Evolutionary conservation across 352 stramenopile genomes (phyloP), one percentile per base, ranked within the genome.

Genomic region (Phytopythium vexans): DNA sequence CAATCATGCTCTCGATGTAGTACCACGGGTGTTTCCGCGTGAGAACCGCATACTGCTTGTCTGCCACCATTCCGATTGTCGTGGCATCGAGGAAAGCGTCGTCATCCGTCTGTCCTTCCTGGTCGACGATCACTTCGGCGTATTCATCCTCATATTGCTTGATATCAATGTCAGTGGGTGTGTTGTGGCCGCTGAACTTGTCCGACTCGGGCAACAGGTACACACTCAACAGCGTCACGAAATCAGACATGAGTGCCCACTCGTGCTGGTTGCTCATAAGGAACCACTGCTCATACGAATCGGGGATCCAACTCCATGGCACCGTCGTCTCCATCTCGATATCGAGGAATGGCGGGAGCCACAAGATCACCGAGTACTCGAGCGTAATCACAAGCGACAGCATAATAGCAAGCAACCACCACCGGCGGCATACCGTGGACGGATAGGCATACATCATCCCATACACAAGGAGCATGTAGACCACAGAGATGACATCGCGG

Each of bases 381-480:
- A 66, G 60, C n/a, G 88, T 49, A n/a, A 92, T 83, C 34, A 92
- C 65, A 8, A 74, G 36, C 2, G 82, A 88, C 1, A 95, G 65
- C 9, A 87, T 48, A 34, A 64, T 62, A 2, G 64, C 82, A 7
- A 92, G 38, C 14, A 80, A 44, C 60, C 77, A 83, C 74, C 77
- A 90, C 5, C 72, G 57, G 41, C 57, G 61, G 39, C 72, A 88
- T 7, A 92, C 71, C 0, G 61, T 85, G 5, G 70, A 43, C n/a
- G 79, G 61, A 5, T 49, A 49, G 4, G 85, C 80, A 43, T 89
- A 88, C 81, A 92, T 92, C 58, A 93, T 82, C n/a, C 42, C 60
- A 55, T 86, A 86, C n/a, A 95, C 78, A 11, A 90, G 63, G 6
- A 88, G n/a, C 54, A 95, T 77, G 60, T 92, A 93, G 36, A 79